A percentile compares a stretch with the other conserved stretches of the same genome.
Evolutionary conservation across 2,329 filamentous ascomycete species (phyloP).

Genomic region (Epichloe gansuensis): DNA sequence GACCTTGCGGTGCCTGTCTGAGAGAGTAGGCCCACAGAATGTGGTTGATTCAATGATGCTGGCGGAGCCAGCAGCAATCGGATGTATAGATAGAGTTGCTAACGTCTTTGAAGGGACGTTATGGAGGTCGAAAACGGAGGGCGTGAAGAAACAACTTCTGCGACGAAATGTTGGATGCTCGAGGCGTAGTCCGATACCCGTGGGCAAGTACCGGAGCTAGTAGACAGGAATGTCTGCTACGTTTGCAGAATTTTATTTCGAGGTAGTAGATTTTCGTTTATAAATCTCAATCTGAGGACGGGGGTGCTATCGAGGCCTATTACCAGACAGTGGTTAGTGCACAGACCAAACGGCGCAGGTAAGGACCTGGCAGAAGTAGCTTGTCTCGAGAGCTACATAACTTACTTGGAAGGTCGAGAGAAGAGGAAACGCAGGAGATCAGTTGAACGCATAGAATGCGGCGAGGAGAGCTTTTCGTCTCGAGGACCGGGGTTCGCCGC

Average conservation of each 20-base stretch:
- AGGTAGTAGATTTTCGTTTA: not conserved
- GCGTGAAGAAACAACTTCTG: constrained; percentile 71
- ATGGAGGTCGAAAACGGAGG: constrained; percentile 79
- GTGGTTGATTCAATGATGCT: constrained; percentile 53
- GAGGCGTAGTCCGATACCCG: constrained; percentile 66
- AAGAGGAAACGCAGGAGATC: constrained; percentile 88
- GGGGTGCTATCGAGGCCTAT: constrained; percentile 51
- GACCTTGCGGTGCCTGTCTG: constrained; percentile 87
- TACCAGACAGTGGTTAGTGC: not conserved
- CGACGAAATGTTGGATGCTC: constrained; percentile 76
- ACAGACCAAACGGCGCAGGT: not conserved
- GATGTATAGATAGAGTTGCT: constrained; percentile 21
- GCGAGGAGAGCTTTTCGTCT: not conserved
- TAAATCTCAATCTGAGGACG: not conserved
- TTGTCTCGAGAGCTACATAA: constrained; percentile 8
- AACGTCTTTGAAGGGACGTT: constrained; percentile 67
- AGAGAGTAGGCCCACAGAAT: constrained; percentile 93
- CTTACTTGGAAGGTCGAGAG: constrained; percentile 79
- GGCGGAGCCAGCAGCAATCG: constrained; percentile 77
- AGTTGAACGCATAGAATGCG: constrained; percentile 73
- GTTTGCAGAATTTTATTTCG: not conserved
- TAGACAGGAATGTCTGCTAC: constrained; percentile 21
- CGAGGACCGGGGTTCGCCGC: not conserved
- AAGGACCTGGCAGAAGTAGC: not conserved
- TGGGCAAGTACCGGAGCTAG: constrained; percentile 72